Base-by-base conservation (phyloP, 1,284 basidiomycete species). In the Boletus sp. region DNA sequence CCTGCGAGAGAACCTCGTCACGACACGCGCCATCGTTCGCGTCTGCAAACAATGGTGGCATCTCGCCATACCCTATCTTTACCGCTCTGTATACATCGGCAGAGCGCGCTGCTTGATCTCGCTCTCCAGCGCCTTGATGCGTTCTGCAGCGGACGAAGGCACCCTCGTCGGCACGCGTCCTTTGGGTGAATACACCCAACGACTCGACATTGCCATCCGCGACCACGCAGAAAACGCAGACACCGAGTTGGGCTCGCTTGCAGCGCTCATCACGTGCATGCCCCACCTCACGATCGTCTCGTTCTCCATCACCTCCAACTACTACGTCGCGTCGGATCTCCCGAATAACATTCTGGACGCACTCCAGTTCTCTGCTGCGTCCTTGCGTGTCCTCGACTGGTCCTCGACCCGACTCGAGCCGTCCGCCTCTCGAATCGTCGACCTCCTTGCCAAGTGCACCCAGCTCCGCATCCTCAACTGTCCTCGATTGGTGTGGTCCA, bases 21-120 rank as follows among this genome's bases (percentile, higher is more conserved):
- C 67, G 20, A 70, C 69, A 49, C 57, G 65, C 5, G 51, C 58
- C 45, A 53, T 74, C 22, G 62, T 70, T 1, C 62, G 62, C 2
- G 72, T 74, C 25, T 74, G 67, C 56, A 72, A 56, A 44, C 51
- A 58, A 42, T 74, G 72, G 72, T 63, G 62, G 42, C 53, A 56
- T 14, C 55, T 72, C 37, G 62, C 69, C 14, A 51, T 49, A 8
- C 59, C 58, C 1, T 54, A 53, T 22, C 67, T 71, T 20, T 72
- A 73, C 43, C 55, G 57, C 37, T 63, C 60, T 16, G 46, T 71
- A 1, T 57, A 60, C 23, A 51, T 71, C 5, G 55, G 60, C 4
- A 58, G 55, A 29, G 50, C 42, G 14, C 58, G 52, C 23, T 57
- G 45, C 32, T 23, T 71, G 7, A 32, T 48, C 8, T 55, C 61